Evolutionary conservation across 257 asterid species (phyloP).

Genomic region (Paraleonurus japonicus): DNA sequence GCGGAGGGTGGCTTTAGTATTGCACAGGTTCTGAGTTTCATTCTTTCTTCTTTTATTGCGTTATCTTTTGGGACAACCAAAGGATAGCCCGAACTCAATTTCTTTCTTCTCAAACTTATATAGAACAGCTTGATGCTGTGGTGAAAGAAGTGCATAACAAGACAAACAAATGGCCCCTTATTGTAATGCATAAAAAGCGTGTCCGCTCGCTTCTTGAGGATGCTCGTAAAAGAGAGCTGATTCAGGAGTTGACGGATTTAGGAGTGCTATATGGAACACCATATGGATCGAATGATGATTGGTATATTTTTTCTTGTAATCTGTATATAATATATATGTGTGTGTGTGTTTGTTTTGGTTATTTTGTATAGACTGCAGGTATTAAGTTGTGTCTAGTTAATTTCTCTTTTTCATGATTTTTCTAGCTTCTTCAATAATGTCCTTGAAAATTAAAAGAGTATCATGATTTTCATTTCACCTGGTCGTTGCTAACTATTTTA

Average conservation of each 20-base stretch:
- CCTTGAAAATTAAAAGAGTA: not conserved
- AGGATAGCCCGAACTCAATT: slow-evolving; percentile 12
- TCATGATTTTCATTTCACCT: not conserved
- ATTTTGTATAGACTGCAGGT: not conserved
- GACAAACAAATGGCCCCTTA: slow-evolving; percentile 72
- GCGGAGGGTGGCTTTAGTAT: slow-evolving; percentile 86
- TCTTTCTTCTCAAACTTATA: slow-evolving; percentile 27
- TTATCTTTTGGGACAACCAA: slow-evolving; percentile 1
- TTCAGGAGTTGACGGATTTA: slow-evolving; percentile 67
- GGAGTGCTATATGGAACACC: slow-evolving; percentile 81
- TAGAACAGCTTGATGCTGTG: slow-evolving; percentile 93
- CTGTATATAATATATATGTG: slow-evolving; percentile 2
- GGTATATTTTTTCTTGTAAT: slow-evolving; percentile 40
- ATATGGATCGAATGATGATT: slow-evolving; percentile 93
- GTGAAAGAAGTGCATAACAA: slow-evolving; percentile 62
- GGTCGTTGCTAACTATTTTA: not conserved
- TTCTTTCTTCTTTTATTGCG: not conserved
- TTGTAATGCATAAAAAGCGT: slow-evolving; percentile 81
- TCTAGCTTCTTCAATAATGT: not conserved
- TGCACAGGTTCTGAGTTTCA: slow-evolving; percentile 60
- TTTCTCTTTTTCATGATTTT: not conserved
- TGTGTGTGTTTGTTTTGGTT: not conserved
- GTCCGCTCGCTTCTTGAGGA: slow-evolving; percentile 65
- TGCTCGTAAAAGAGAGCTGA: slow-evolving; percentile 62
- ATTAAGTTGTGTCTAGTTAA: not conserved